Base-by-base conservation (phyloP, 2,329 filamentous ascomycete species). In the Teratosphaeria viscida region DNA sequence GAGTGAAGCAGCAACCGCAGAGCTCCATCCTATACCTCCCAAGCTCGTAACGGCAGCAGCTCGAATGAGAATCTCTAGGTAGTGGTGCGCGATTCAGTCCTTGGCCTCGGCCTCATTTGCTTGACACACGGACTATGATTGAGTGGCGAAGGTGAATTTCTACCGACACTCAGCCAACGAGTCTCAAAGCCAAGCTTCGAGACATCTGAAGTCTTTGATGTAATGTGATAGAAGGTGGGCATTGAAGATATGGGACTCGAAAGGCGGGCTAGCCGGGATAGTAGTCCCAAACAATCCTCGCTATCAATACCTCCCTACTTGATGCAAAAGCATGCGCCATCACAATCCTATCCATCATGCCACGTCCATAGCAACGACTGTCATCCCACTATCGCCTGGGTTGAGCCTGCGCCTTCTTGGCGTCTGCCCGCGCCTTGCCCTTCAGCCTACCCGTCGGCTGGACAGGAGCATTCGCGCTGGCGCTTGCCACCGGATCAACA, bases 151-250 rank as follows among this genome's bases (percentile, higher is more conserved):
- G 7, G 7, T 37, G 34, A 37, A 37, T 12, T 2, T 37, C 34
- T 37, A 7, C 34, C 12, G 2, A 12, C 34, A 37, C 1, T 37
- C 34, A 2, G 12, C 34, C 7, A 37, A 12, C 7, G 12, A 12
- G 12, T 37, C 34, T 23, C 2, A 23, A 23, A 23, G 23, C 23
- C 23, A 23, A 23, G 23, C 23, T 23, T 23, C 23, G 23, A 23
- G 1, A 23, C 23, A 23, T 23, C 23, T 23, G 23, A 2, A 23
- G 1, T 23, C 2, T 23, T 23, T 1, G 23, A 23, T 23, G 23
- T 1, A 23, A 23, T 23, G 23, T 1, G 23, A 23, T 1, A 23
- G 23, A 2, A 2, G 2, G 1, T 1, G 23, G 2, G 2, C 1
- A 1, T 23, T 23, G 23, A 23, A 23, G 2, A 23, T 1, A 2